phyloP scores from a whole-genome alignment of 768 basidiomycete species.

The Auricularia cornea region DNA sequence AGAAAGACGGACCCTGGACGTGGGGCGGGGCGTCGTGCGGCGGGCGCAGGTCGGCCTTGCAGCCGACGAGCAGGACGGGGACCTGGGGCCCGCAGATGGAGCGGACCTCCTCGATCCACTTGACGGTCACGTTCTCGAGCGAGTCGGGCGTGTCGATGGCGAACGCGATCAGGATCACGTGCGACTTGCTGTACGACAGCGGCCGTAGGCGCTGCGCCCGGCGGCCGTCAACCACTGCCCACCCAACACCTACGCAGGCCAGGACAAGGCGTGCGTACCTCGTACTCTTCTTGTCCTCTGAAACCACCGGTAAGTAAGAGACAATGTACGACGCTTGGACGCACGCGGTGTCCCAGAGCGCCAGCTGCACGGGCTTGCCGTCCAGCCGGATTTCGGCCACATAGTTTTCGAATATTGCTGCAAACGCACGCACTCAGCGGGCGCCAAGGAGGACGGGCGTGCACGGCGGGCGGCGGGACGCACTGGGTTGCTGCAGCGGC shows the following conservation, averaged over 20 bases:
- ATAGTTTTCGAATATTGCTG: conserved; percentile 97
- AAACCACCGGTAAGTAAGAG: not conserved
- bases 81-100: conserved; percentile 89
- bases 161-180: conserved; percentile 97
- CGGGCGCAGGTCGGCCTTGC: conserved; percentile 88
- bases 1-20: conserved; percentile 27
- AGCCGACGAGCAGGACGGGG: conserved; percentile 92
- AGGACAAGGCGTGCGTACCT: conserved; percentile 40
- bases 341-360: conserved; percentile 98
- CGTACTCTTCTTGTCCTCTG: conserved; percentile 99
- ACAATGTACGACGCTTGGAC: conserved; percentile 25
- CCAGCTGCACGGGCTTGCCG: conserved; percentile 94
- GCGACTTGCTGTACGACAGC: conserved; percentile 95
- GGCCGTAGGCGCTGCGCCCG: conserved; percentile 82
- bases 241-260: too few species aligned
- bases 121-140: conserved; percentile 88
- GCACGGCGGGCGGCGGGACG: conserved; percentile 15
- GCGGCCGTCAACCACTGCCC: not conserved
- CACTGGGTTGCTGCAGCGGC: conserved; percentile 49
- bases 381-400: conserved; percentile 97
- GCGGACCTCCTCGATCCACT: conserved; percentile 99
- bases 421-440: conserved; percentile 2
- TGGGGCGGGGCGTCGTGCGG: conserved; percentile 35
- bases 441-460: not conserved
- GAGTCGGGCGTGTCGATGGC: conserved; percentile 95